Evolutionary conservation across 306 rosid genomes (phyloP), one percentile per base, ranked within the genome.

Genomic region (Malus sieversii): DNA sequence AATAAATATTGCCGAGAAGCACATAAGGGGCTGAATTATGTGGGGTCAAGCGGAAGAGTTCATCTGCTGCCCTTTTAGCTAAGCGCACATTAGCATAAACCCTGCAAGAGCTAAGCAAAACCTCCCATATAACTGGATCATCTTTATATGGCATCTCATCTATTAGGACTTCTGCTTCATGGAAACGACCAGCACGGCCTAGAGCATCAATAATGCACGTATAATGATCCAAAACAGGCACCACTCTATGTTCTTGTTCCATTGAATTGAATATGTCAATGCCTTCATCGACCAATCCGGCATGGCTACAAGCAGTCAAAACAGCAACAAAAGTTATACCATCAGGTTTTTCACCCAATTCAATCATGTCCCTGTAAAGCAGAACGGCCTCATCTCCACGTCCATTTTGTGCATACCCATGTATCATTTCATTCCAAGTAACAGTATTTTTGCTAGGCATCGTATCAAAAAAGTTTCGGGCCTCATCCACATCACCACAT

Each of bases 101-200:
- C 40, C 97, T 86, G 68, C 96, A 89, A 69, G 93, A 88, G 75
- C 96, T 92, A 42, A 92, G 88, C 75, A 92, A 90, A 71, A 92
- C 93, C 74, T 92, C 91, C 97, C 97, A 92, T n/a, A 92, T 80
- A 69, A 92, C 75, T 16, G 97, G 85, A 77, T 89, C 97, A 78
- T 89, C 88, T 76, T 88, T 85, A 80, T 80, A 84, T 18, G 96
- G 90, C 88, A 85, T 86, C 33, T 79, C 79, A 53, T 89, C 90
- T 57, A 92, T 64, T 74, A 92, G 79, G 45, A 67, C 79, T 79
- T 92, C 96, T 59, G 80, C 93, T 85, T 86, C 97, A 22, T 81
- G 66, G 72, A 92, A 92, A 68, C 86, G 84, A 62, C 90, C 91
- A 6, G 91, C 96, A 77, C 97, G 87, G 8, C 95, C 80, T 18